These are phyloP conservation scores for Chaetomium olivaceum DNA, from an alignment of 2,329 filamentous ascomycete species.

Conservation along the genomic window DNA sequence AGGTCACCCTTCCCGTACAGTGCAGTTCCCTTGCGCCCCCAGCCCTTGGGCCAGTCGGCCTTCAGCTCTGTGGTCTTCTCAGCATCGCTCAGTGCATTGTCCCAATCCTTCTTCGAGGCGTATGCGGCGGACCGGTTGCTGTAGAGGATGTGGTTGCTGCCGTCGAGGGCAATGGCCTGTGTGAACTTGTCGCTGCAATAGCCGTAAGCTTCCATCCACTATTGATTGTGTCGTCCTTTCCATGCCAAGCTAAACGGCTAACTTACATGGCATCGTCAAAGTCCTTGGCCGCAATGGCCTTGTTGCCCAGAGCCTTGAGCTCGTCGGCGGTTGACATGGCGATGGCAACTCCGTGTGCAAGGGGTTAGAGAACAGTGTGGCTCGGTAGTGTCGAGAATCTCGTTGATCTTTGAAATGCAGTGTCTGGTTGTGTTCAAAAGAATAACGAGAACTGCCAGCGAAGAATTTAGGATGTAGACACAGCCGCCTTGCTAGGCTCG, in stretches of 20 bases:
- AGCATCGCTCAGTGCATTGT: slow-evolving; percentile 82
- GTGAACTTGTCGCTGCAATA: slow-evolving; percentile 81
- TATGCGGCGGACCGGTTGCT: slow-evolving; percentile 90
- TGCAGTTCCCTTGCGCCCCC: slow-evolving; percentile 89
- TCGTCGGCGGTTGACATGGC: slow-evolving; percentile 66
- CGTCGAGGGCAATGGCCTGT: slow-evolving; percentile 84
- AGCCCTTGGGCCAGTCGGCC: slow-evolving; percentile 97
- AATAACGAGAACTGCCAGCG: slow-evolving; percentile 11
- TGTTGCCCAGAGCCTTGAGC: slow-evolving; percentile 97
- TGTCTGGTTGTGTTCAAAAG: neutral
- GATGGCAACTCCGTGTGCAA: neutral
- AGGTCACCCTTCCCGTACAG: slow-evolving; percentile 86
- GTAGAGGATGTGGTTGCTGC: slow-evolving; percentile 93
- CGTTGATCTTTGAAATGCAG: neutral
- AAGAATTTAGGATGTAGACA: slow-evolving; percentile 23
- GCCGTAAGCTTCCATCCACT: slow-evolving; percentile 25
- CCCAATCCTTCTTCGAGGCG: slow-evolving; percentile 86
- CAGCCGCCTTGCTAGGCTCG: slow-evolving; percentile 16
- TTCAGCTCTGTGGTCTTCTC: slow-evolving; percentile 93
- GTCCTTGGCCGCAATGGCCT: slow-evolving; percentile 96
- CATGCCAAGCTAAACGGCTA: neutral
- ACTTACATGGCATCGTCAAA: slow-evolving; percentile 93
- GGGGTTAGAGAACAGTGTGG: neutral
- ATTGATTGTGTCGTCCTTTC: neutral
- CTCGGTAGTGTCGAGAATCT: neutral